Base-by-base conservation (phyloP, 192 early-diverging fungal genomes). In the Obelidium mucronatum region DNA sequence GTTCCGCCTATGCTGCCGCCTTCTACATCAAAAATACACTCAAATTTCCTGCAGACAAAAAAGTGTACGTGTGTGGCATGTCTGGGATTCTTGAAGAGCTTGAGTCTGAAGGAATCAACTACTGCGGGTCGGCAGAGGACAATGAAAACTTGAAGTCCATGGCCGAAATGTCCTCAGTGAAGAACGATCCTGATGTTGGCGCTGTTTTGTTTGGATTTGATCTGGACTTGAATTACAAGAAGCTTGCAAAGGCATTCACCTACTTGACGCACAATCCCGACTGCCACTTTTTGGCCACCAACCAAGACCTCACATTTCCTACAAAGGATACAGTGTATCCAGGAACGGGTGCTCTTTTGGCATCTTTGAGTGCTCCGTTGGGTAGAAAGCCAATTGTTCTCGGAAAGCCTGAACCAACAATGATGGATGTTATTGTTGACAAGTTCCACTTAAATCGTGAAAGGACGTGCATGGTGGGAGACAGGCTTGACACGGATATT, bases 191-290 rank as follows among this genome's bases (percentile, higher is more conserved):
- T 2, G 66, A 67, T 8, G 86, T 99, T 55, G 96, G 93, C 22
- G 97, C 97, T 3, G 97, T 99, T 4, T 84, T 99, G 30, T 90
- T 93, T 76, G 97, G 97, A 56, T 92, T 99, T 48, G 97, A 99
- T 82, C 81, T 91, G 56, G 80, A 97, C 76, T 86, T 99, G 76
- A 96, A 96, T 76, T 99, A 97, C 81, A 87, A 85, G 80, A 99
- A 98, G 84, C 86, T 94, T 48, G 92, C 95, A 44, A 95, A 93
- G 80, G 97, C 97, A 0, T 94, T 92, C 79, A 90, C 91, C 13
- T 95, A 97, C 77, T 84, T 99, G 37, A n/a, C n/a, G n/a, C 81
- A 81, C 37, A 88, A 95, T 77, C 82, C 84, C 15, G 84, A 89
- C 6, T 90, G 90, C 56, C 84, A 93, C 64, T 99, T 98, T 82